Evolutionary conservation across 2,329 filamentous ascomycete genomes (phyloP), one percentile per base, ranked within the genome.

Genomic region (Alternaria atra): DNA sequence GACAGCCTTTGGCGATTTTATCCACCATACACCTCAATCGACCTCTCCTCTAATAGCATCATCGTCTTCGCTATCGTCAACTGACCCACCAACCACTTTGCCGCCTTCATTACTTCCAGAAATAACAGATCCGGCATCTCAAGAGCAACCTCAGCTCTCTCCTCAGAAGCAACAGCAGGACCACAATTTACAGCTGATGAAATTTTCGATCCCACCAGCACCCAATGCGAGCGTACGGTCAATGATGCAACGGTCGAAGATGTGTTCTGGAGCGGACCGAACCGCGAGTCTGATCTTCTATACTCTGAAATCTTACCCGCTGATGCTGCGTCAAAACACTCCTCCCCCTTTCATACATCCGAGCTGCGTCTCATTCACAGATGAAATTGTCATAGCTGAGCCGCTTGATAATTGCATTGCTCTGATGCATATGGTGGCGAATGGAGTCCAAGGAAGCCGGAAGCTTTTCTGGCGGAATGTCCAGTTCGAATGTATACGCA

Each of bases 381-480:
- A 53, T 29, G 52, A 23, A 65, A 66, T 65, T 29, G 56, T 64
- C 7, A 40, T 75, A 5, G 71, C 79, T 67, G 80, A 82, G 61
- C 71, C 80, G 37, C 63, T 83, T 7, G 70, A 58, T 6, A 82
- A 80, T 51, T 83, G 81, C 59, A 75, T 81, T n/a, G 80, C 72
- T 57, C 62, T 83, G 37, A 61, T 81, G 27, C 73, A 78, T 52
- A 82, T 83, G 80, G 72, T 81, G 23, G 73, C 71, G 8, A 70
- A 68, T 39, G 67, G 69, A 4, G 54, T 72, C 2, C 70, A 68
- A 44, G 77, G 76, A 0, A 79, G 73, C 66, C 75, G 77, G 53
- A 82, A 78, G 54, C 57, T 83, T 23, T 81, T 83, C 55, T 84
- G 82, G 81, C 79, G 73, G 52, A 83, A 82, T 64, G 80, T 83